phyloP scores from a whole-genome alignment of 1,139 yeast species.

The Arxiozyma telluris region DNA sequence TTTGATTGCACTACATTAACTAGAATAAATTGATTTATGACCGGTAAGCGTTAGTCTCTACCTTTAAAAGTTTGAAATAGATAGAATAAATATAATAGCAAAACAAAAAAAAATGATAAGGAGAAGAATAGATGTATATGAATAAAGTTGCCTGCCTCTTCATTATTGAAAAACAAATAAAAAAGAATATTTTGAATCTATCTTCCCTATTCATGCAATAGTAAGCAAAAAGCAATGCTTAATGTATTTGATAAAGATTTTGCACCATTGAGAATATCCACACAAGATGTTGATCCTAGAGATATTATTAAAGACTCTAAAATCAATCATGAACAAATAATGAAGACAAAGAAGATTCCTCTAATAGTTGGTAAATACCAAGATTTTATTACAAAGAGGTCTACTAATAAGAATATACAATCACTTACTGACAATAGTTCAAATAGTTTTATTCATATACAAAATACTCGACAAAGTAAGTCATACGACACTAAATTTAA shows the following conservation, averaged over 20 bases:
- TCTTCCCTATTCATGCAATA: neutral
- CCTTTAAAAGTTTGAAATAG: too few relatives aligned
- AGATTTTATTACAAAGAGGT: neutral
- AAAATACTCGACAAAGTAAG: too few relatives aligned
- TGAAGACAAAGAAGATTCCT: slow-evolving; percentile 1
- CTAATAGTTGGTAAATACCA: neutral
- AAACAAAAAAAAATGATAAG: neutral
- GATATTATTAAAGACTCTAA: slow-evolving; percentile 17
- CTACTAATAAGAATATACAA: neutral
- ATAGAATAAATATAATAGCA: neutral
- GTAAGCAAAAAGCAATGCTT: neutral
- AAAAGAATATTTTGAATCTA: too few relatives aligned
- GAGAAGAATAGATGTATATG: too few relatives aligned
- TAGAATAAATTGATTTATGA: neutral
- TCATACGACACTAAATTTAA: neutral
- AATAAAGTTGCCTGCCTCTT: too few relatives aligned
- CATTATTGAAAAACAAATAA: too few relatives aligned
- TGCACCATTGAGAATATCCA: slow-evolving; percentile 22
- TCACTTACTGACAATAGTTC: neutral
- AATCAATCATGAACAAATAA: slow-evolving; percentile 15
- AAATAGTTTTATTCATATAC: too few relatives aligned
- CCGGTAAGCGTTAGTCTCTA: too few relatives aligned
- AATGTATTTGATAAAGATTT: slow-evolving; percentile 13
- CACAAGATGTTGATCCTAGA: slow-evolving; percentile 14
- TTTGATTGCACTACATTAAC: neutral